Base-by-base conservation (phyloP, 768 basidiomycete genomes). In the Psilocybe tampanensis region DNA sequence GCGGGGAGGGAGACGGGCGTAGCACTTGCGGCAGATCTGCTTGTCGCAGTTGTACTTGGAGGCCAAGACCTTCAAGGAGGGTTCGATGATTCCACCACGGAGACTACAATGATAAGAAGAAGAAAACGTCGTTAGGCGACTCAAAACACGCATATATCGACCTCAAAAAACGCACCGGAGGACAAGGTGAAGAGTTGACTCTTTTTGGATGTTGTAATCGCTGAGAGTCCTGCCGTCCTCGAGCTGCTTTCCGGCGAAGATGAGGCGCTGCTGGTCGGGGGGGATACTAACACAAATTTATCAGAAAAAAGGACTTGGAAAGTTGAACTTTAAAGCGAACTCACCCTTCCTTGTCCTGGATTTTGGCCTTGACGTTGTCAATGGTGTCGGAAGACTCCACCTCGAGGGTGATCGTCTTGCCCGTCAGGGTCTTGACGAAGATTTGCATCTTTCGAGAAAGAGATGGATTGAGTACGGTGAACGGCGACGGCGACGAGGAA, bases 11-110 rank as follows among this genome's bases (percentile, higher is more conserved):
- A 98, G 96, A 67, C 97, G 96, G 44, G 97, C 97, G 76, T 98
- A 98, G 82, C 97, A 98, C 78, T 98, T 98, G 76, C 97, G 94
- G 86, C 97, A 98, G 69, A 98, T 98, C 74, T 95, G 93, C 84
- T 96, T 96, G 79, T 97, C 94, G 75, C 95, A 98, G 80, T 98
- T 98, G 87, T 95, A 97, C 76, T 96, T 96, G 73, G 89, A 84
- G 56, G 97, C 97, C 59, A 98, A 86, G 41, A 94, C 94, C 79
- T 98, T 98, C 70, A 99, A 80, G 63, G 97, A 98, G 60, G 97
- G 97, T 80, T 99, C 97, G 65, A 99, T 98, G 81, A 99, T 94
- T 51, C 97, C 97, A 60, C 97, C 95, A 74, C 94, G 91, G 66
- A 96, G 92, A 81, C 91, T 91, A 62, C 41, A 51, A 19, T 11